A percentile compares a stretch with the other conserved stretches of the same genome.
These are phyloP conservation scores for Gaultheria prostrata DNA, from an alignment of 148 eudicot species.

Conservation along the genomic window DNA sequence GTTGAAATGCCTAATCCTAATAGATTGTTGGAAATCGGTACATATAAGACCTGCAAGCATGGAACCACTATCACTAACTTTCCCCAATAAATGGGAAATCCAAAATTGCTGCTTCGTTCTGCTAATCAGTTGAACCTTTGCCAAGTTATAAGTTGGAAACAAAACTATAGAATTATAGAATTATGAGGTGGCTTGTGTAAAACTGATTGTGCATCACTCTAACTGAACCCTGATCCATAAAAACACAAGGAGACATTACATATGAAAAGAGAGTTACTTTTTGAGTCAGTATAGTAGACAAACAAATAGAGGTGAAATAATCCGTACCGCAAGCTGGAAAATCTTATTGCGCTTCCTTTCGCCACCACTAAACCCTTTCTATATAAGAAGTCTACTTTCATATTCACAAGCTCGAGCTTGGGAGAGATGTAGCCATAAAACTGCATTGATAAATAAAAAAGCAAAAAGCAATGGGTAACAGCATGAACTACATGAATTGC, in stretches of 20 bases:
- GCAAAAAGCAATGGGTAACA: too few species aligned
- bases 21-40: too few species aligned
- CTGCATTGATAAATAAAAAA: slow-evolving; percentile 57
- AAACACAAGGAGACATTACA: neutral
- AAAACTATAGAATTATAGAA: neutral
- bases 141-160: neutral
- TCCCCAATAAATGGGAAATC: neutral
- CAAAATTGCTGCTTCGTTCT: neutral
- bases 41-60: neutral
- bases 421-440: slow-evolving; percentile 70
- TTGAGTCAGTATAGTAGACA: neutral
- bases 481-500: too few species aligned
- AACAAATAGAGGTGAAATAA: slow-evolving; percentile 4
- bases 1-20: neutral
- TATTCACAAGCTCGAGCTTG: slow-evolving; percentile 85
- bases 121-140: neutral
- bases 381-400: slow-evolving; percentile 84
- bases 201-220: neutral
- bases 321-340: slow-evolving; percentile 90
- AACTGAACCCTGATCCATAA: neutral
- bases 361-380: slow-evolving; percentile 99
- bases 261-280: neutral
- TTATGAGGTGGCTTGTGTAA: too few species aligned
- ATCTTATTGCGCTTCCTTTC: slow-evolving; percentile 97
- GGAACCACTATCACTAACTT: neutral